Base-by-base conservation (phyloP, 2,329 filamentous ascomycete species). In the Penicillium brasilianum region DNA sequence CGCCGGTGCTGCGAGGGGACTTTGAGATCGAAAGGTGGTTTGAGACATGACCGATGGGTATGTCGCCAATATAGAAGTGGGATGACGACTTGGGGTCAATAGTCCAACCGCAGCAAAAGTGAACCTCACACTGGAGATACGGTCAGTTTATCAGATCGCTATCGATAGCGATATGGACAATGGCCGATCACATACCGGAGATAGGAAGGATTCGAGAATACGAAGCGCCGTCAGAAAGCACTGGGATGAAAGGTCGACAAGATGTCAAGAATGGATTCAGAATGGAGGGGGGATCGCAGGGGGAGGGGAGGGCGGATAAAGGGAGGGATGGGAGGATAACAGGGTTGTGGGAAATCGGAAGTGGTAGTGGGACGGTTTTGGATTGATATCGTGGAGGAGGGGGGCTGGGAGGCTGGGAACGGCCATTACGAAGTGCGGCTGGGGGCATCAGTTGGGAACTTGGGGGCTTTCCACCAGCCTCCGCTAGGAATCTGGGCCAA, bases 1-100 rank as follows among this genome's bases (percentile, higher is more conserved):
- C n/a, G 70, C 72, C 6, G 77, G 72, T 54, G 77, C 74, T 54
- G 71, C 76, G 63, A 79, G 69, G 53, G 73, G 76, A 60, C 66
- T 68, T 67, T 74, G 73, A 61, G 75, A 75, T 11, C 62, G 61
- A 52, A 73, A 71, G 44, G 64, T 49, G 36, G 66, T 66, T 67
- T 75, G 73, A 62, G 71, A 74, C 75, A 78, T 78, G 68, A 56
- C 65, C 58, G 52, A 61, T 57, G 16, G 30, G 56, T 30, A 18
- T 54, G 37, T 57, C 59, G 49, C 54, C 22, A 44, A 36, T 50
- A 54, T 41, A 46, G 41, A 22, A 54, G 51, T 7, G 55, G 57
- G 50, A 56, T 48, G 52, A 52, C 48, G 58, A 57, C 46, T 55
- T 63, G 50, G 54, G 43, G 59, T 58, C 7, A 39, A 14, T 8